Percentiles rank a stretch among this genome's conserved stretches.
Conservation (phyloP, 805 yeast genomes). For the Myxozyma neglecta region DNA sequence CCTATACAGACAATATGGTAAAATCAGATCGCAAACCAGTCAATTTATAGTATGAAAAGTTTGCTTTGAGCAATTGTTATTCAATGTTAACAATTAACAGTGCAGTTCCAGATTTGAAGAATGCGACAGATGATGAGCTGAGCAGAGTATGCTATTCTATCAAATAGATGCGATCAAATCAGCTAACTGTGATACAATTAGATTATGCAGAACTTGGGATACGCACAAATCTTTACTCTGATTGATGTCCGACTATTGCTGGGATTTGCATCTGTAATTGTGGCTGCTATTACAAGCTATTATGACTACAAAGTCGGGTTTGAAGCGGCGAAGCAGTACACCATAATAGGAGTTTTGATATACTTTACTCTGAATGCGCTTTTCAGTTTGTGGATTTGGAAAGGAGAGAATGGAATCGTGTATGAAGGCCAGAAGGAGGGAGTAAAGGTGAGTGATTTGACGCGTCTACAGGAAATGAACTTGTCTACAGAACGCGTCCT, state of each 20-base stretch:
- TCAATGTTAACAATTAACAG: not conserved
- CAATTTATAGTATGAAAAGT: constrained; percentile 21
- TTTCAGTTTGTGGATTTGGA: constrained; percentile 34
- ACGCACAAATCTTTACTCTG: constrained; percentile 32
- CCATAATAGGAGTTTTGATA: constrained; percentile 36
- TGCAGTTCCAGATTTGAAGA: constrained; percentile 36
- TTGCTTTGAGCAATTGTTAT: not conserved
- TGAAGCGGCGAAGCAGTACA: constrained; percentile 33
- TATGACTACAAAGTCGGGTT: constrained; percentile 40
- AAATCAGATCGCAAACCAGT: constrained; percentile 8
- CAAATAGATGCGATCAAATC: not conserved
- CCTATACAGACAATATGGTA: not conserved
- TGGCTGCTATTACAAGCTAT: constrained; percentile 37
- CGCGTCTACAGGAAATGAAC: not conserved
- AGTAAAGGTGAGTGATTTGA: constrained; percentile 14
- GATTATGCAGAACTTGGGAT: constrained; percentile 35
- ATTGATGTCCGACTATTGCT: constrained; percentile 37
- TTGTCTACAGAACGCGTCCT: not conserved
- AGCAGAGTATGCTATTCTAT: constrained; percentile 28
- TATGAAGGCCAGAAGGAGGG: constrained; percentile 36
- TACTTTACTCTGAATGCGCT: constrained; percentile 36
- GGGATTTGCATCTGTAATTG: constrained; percentile 37
- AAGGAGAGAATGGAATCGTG: constrained; percentile 36
- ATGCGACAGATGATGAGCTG: constrained; percentile 38
- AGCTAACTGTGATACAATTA: not conserved